Evolutionary conservation across 495 filamentous ascomycete species (phyloP), one percentile per base, ranked within the genome.

Genomic region (Hypoxylon perforatum): DNA sequence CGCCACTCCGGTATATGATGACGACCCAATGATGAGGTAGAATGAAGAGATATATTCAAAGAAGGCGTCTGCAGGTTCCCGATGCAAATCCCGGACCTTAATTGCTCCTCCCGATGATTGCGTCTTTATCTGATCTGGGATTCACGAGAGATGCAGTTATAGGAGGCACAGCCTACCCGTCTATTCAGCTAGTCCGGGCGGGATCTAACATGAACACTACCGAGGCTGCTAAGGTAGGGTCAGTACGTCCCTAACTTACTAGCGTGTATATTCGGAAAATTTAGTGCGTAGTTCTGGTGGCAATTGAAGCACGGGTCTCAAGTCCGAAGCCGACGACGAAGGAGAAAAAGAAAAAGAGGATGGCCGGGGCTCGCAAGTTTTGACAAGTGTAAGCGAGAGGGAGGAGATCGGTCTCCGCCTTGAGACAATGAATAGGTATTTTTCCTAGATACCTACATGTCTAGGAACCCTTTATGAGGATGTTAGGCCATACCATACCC

Each of bases 51-150:
- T 28, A 35, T 21, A 44, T 44, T 23, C 12, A 30, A n/a, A 57
- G 36, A 36, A 28, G 59, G 44, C 30, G 41, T 56, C 48, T 63
- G 59, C 47, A 51, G 39, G 49, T 54, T 56, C 54, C 59, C 65
- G 65, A 63, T 19, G 47, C 65, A 55, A 38, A 59, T 35, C 36
- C 30, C 65, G 59, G 65, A 63, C 58, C 59, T 68, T 68, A 63
- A 68, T 39, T 49, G 51, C 17, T 44, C 14, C 64, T 67, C 48
- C 65, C 36, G 49, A 15, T 52, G 42, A 49, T 60, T 57, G 55
- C 52, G 54, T 9, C 39, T 19, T 15, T 19, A 56, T 33, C 23
- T 54, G 60, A 56, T 33, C 23, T 54, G 60, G 60, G 47, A 36
- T 50, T 44, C 42, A 45, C 12, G 36, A 49, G 60, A 55, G 38